Base-by-base conservation (phyloP, 1,139 yeast species). In the Zygosaccharomyces sapae region DNA sequence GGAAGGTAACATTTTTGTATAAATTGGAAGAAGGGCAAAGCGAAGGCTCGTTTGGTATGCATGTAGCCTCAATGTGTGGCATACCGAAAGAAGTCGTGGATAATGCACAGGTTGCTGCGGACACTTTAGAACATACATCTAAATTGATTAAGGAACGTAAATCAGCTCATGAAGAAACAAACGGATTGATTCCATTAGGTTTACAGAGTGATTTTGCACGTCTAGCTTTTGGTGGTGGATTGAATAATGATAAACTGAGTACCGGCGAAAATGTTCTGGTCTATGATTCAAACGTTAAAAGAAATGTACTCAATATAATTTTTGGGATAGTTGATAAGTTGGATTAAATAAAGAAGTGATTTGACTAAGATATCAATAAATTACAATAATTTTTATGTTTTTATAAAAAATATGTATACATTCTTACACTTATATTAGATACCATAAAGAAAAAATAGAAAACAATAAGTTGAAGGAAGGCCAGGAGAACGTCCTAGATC, bases 61-160 rank as follows among this genome's bases (percentile, higher is more conserved):
- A 89, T 69, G 98, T 94, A 36, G 98, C 99, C 0, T 73, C 94
- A 5, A 92, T 92, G 97, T 94, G 98, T 70, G 98, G 98, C n/a
- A 86, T 92, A 44, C 72, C 81, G 2, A 72, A 72, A 41, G 70
- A 69, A 2, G 86, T 94, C 54, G 90, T 92, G 6, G 83, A 79
- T 35, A 71, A 74, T 34, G 97, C 98, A 0, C 96, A 89, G 62
- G 61, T 66, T 24, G 96, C 97, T 2, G 97, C 98, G 1, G 77
- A 77, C 53, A 74, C 77, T 46, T 81, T 83, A 66, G 97, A 90
- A 65, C 95, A 85, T 63, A 87, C 96, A 0, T 81, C 95, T 0
- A 79, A 79, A 58, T 71, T 87, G 62, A 79, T 77, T 63, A 77
- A 75, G 55, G 56, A 62, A 64, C 55, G 63, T 67, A 54, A 70